These are phyloP conservation scores for Syncephalastrum sp. DNA, from an alignment of 371 early-diverging fungal species.

Conservation along the genomic window DNA sequence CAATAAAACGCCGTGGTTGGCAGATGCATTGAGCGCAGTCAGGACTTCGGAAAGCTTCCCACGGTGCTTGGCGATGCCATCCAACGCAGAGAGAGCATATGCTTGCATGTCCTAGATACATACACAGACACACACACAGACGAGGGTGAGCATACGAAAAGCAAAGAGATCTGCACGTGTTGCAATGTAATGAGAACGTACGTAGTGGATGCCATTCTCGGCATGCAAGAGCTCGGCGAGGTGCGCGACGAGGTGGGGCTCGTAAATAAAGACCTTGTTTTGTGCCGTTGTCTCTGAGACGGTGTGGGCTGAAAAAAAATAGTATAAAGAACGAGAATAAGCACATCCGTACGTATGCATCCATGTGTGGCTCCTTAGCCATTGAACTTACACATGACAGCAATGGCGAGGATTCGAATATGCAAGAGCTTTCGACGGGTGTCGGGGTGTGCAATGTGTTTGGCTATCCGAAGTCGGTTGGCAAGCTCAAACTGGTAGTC, in stretches of 20 bases:
- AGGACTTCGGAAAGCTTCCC: constrained; percentile 77
- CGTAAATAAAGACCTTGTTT: constrained; percentile 77
- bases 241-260: constrained; percentile 79
- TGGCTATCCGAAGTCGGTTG: constrained; percentile 77
- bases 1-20: constrained; percentile 91
- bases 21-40: constrained; percentile 86
- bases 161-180: too few species aligned
- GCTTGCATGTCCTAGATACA: constrained; percentile 66
- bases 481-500: constrained; percentile 78
- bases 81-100: constrained; percentile 76
- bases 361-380: neutral
- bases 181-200: constrained; percentile 12
- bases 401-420: constrained; percentile 78
- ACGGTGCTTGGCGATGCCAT: constrained; percentile 79
- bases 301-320: constrained; percentile 47
- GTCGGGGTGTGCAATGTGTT: constrained; percentile 47
- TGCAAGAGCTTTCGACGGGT: constrained; percentile 59
- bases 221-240: constrained; percentile 78
- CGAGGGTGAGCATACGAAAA: too few species aligned
- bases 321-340: constrained; percentile 3
- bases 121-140: neutral
- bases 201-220: constrained; percentile 60
- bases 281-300: constrained; percentile 70
- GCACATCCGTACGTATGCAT: neutral
- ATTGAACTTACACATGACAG: constrained; percentile 59